These are phyloP conservation scores for Helotiales sp. DNA, from an alignment of 2,329 filamentous ascomycete species.

Conservation along the genomic window DNA sequence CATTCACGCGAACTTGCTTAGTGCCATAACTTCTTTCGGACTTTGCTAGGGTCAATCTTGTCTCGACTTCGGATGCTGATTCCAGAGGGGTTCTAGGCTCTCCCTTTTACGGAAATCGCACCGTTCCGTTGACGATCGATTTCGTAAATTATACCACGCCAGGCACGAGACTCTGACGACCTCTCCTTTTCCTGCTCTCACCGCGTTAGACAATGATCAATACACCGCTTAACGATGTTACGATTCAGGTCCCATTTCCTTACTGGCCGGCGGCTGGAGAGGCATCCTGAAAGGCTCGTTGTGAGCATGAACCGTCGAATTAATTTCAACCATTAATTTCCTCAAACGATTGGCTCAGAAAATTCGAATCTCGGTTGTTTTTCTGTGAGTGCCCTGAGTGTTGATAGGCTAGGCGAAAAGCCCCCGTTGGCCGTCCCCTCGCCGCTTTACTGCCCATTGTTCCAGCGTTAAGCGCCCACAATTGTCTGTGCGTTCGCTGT, in stretches of 20 bases:
- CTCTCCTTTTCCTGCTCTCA: slow-evolving; percentile 2
- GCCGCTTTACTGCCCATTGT: slow-evolving; percentile 28
- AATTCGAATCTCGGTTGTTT: slow-evolving; percentile 26
- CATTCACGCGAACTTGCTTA: slow-evolving; percentile 8
- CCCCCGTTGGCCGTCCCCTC: slow-evolving; percentile 10
- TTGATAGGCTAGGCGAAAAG: slow-evolving; percentile 31
- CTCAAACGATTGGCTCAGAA: slow-evolving; percentile 36
- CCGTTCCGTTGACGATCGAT: slow-evolving; percentile 14
- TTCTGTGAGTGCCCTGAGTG: slow-evolving; percentile 16
- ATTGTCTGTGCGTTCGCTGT: slow-evolving; percentile 30
- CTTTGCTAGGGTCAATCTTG: slow-evolving; percentile 14
- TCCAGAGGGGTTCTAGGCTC: slow-evolving; percentile 15
- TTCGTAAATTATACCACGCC: slow-evolving; percentile 22
- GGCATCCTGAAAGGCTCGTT: slow-evolving; percentile 49
- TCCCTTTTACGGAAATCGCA: slow-evolving; percentile 1
- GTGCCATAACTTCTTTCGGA: slow-evolving; percentile 2
- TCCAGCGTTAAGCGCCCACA: slow-evolving; percentile 32
- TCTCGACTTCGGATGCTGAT: slow-evolving; percentile 8
- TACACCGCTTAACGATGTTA: not conserved
- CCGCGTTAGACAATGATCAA: slow-evolving; percentile 8
- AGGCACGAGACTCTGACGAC: slow-evolving; percentile 9
- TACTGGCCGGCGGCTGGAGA: slow-evolving; percentile 49
- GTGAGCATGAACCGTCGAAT: slow-evolving; percentile 37
- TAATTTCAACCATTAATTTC: slow-evolving; percentile 37
- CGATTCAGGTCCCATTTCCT: not conserved